Evolutionary conservation across 805 yeast genomes (phyloP).

Genomic region (Candida mattraensis): DNA sequence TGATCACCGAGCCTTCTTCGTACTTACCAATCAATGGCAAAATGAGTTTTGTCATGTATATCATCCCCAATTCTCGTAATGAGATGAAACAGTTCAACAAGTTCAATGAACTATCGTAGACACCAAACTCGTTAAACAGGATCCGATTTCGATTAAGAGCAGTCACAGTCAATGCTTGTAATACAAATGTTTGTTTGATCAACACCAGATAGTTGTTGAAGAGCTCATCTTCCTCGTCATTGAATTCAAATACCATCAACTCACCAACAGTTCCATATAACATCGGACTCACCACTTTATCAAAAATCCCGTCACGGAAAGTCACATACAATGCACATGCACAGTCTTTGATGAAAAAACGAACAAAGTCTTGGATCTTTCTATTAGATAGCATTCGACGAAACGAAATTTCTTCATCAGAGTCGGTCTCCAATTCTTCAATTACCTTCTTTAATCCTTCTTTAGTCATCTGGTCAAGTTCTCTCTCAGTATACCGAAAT

Average conservation of each 20-base stretch:
- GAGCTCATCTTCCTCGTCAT: conserved; percentile 4
- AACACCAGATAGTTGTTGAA: conserved; percentile 20
- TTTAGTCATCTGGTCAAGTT: conserved; percentile 1
- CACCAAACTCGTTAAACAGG: conserved; percentile 28
- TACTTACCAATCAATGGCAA: conserved; percentile 16
- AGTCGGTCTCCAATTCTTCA: conserved; percentile 17
- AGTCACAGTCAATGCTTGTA: conserved; percentile 28
- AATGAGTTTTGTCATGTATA: conserved; percentile 22
- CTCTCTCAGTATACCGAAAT: conserved; percentile 10
- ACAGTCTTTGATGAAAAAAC: conserved; percentile 27
- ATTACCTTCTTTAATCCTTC: conserved; percentile 17
- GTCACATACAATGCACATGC: conserved; percentile 20
- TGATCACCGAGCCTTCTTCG: conserved; percentile 9
- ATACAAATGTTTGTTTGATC: conserved; percentile 27
- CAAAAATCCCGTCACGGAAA: conserved; percentile 26
- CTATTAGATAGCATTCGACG: conserved; percentile 19
- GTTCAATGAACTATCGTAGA: conserved; percentile 26
- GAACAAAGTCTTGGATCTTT: conserved; percentile 22
- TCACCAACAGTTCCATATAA: conserved; percentile 30
- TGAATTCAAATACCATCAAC: conserved; percentile 12
- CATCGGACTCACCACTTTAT: conserved; percentile 25
- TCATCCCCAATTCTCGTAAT: conserved; percentile 28
- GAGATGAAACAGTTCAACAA: conserved; percentile 26
- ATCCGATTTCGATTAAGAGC: conserved; percentile 25
- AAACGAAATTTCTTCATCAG: conserved; percentile 14